Base-by-base conservation (phyloP, 2,329 filamentous ascomycete species). In the Cercospora beticola region DNA sequence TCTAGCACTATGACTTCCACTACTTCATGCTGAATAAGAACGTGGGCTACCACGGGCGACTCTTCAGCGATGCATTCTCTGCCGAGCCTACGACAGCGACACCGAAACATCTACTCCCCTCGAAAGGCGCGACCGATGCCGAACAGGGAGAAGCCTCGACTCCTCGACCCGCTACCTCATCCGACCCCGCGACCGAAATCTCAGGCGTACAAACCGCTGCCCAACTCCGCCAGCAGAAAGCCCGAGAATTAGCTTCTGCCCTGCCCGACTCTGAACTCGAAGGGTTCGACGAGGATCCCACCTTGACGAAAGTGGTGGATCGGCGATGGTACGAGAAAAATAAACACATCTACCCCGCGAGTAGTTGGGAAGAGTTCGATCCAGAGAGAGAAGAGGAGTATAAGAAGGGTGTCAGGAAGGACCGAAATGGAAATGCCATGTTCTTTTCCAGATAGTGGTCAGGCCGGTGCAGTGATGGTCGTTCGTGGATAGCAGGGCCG, bases 341-440 rank as follows among this genome's bases (percentile, higher is more conserved):
- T 79, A 99, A 98, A 81, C 95, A 99, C 80, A 98, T 99, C 67
- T 99, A 94, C 79, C 95, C 95, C 0, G 94, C 94, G 21, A 98
- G 92, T 78, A 87, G 94, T 58, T 99, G 95, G 95, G 92, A 94
- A 75, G 92, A 97, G 71, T 99, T 97, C 79, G 94, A 97, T 73
- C 91, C 93, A 0, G 92, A 92, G 70, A 92, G 91, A 80, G 92
- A 93, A 70, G 92, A 91, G 80, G 92, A 97, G 75, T 97, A 97
- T 82, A 86, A 88, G 76, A 86, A 84, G 72, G 88, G 92, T 73
- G 87, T 94, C 46, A 87, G 92, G 74, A 91, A 93, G 76, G 95
- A 99, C 81, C 87, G 87, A 12, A 90, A 93, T 65, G 95, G 95
- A 12, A 99, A 99, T 80, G 89, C 92, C 0, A 97, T 97, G 80